Conservation (phyloP, 495 filamentous ascomycete genomes). For the Tuber brumale region DNA sequence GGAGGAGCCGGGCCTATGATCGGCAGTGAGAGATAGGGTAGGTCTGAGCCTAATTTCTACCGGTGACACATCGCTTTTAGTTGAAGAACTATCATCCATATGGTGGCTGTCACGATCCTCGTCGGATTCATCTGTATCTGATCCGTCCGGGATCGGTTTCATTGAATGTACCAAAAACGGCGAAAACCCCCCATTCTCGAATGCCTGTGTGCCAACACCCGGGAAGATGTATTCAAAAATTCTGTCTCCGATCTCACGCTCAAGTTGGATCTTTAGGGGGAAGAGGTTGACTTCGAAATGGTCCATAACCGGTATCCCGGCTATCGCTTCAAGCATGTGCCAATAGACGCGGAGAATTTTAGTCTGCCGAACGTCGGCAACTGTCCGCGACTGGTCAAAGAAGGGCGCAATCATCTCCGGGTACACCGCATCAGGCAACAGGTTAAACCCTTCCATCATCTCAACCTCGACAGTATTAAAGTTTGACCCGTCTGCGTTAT, state of each 20-base stretch:
- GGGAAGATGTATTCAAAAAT: constrained; percentile 98
- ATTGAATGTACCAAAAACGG: constrained; percentile 79
- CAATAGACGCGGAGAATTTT: constrained; percentile 90
- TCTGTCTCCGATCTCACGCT: constrained; percentile 85
- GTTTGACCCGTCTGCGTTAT: constrained; percentile 94
- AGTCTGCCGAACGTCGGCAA: constrained; percentile 42
- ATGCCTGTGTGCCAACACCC: constrained; percentile 55
- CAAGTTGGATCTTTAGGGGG: constrained; percentile 88
- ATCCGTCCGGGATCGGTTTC: constrained; percentile 49
- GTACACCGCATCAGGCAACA: constrained; percentile 83
- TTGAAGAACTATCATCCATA: constrained; percentile 40
- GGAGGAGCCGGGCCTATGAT: constrained; percentile 30
- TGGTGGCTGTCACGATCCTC: constrained; percentile 39
- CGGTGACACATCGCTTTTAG: constrained; percentile 36
- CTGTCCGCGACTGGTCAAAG: constrained; percentile 52
- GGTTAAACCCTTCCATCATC: constrained; percentile 74
- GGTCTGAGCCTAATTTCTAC: constrained; percentile 27
- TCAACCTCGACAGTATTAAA: constrained; percentile 84
- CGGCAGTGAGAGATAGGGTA: constrained; percentile 30
- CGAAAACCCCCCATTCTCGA: constrained; percentile 62
- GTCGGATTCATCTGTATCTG: constrained; percentile 57
- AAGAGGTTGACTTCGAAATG: constrained; percentile 93
- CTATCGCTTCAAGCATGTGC: constrained; percentile 97
- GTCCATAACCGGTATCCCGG: constrained; percentile 93
- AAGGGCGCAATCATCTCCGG: constrained; percentile 93